Evolutionary conservation across 2,329 filamentous ascomycete species (phyloP), one percentile per base, ranked within the genome.

Genomic region (Colletotrichum phormii): DNA sequence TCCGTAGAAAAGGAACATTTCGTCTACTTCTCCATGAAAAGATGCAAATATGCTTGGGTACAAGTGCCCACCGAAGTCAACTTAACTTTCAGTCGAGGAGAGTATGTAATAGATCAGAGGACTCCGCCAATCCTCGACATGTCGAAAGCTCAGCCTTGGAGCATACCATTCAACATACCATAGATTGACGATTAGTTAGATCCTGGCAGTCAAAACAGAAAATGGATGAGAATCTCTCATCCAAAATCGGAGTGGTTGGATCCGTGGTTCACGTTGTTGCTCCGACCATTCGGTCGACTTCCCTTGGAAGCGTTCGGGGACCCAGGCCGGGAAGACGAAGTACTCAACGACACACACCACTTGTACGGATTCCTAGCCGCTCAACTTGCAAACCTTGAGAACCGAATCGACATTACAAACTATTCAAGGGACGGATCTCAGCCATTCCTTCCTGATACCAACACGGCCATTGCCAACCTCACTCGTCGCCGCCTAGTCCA

Each of bases 31-130:
- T 29, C 29, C 9, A 51, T 29, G 22, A 65, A 37, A 37, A 53
- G 24, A 9, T 70, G 67, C 29, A 42, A 59, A 29, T 70, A 65
- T 24, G 37, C 37, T 4, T 70, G 67, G 67, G 26, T 37, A 8
- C 37, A 65, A 8, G 18, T 59, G 5, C 35, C n/a, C 61, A 49
- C 46, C 13, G 61, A 70, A 22, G 61, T 70, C 7, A 31, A 7
- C 29, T 31, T 7, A 31, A 5, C 35, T 31, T 11, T 31, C 33
- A 35, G n/a, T n/a, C n/a, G 15, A 15, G 31, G 37, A 29, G 37
- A 33, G 26, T 31, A 58, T n/a, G 15, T 13, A 7, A 24, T 70
- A n/a, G 67, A 70, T 46, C 60, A 35, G 29, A 58, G 26, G 24
- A 42, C 13, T 4, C 67, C 67, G 6, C 67, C 61, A 3, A n/a